Percentiles rank a stretch among this genome's conserved stretches.
These are phyloP conservation scores for Chytriomyces sp. DNA, from an alignment of 192 early-diverging fungal genomes.

Conservation along the genomic window DNA sequence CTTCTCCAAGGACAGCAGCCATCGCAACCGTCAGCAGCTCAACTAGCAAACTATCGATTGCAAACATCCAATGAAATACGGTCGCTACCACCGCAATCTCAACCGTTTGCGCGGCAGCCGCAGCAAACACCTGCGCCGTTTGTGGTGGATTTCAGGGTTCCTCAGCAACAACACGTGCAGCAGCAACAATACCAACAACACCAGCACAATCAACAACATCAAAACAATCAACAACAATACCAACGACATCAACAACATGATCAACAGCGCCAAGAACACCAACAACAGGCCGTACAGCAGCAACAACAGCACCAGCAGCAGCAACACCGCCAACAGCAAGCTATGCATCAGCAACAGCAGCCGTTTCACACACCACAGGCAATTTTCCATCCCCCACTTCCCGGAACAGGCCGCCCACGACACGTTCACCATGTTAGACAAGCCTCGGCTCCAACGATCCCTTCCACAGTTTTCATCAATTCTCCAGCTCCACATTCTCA, in stretches of 20 bases:
- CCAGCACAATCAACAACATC: neutral
- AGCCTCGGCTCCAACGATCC: neutral
- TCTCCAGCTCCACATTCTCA: neutral
- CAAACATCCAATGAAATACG: neutral
- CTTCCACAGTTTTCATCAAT: neutral
- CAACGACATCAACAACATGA: constrained; percentile 14
- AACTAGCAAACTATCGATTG: neutral
- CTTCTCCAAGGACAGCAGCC: neutral
- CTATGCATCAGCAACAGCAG: constrained; percentile 17
- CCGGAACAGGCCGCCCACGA: neutral
- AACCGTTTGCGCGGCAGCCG: neutral
- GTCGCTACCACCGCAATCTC: neutral
- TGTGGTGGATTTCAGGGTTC: neutral
- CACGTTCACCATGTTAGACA: neutral
- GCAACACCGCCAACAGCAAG: constrained; percentile 23
- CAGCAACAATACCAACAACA: constrained; percentile 23
- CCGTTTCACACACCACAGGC: neutral
- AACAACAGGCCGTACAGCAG: neutral
- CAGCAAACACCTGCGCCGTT: neutral
- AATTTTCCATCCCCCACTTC: neutral
- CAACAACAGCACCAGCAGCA: constrained; percentile 33
- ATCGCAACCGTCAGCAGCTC: neutral
- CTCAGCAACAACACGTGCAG: constrained; percentile 16
- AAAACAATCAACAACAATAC: constrained; percentile 8
- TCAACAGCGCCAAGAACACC: neutral